Conservation (phyloP, 805 yeast genomes). For the Tetrapisispora arboricola region DNA sequence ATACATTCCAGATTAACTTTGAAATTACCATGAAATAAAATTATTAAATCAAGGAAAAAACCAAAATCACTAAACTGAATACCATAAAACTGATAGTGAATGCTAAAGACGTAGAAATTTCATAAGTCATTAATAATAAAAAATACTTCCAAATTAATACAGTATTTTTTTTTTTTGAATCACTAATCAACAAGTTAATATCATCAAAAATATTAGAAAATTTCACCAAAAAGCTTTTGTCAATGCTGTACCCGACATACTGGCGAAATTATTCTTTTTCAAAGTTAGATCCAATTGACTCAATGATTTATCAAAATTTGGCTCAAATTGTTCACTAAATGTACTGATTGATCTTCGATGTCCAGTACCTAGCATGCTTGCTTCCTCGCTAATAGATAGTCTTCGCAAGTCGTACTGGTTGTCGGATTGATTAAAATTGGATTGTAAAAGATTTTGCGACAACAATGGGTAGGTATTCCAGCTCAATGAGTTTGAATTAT, state of each 20-base stretch:
- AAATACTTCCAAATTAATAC: background rate
- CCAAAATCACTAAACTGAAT: background rate
- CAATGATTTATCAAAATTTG: slow-evolving; percentile 23
- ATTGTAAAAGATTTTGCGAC: background rate
- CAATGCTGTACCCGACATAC: background rate
- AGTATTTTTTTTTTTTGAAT: too few relatives aligned
- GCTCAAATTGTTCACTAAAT: slow-evolving; percentile 19
- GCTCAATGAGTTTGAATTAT: background rate
- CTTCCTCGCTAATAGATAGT: background rate
- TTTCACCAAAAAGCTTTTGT: slow-evolving; percentile 1
- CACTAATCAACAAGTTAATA: background rate
- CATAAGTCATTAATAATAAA: slow-evolving; percentile 1
- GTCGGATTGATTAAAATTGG: background rate
- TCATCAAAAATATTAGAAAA: background rate
- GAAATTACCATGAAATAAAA: too few relatives aligned
- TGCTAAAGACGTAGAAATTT: background rate
- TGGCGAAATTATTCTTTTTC: slow-evolving; percentile 1
- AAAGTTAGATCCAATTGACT: slow-evolving; percentile 22
- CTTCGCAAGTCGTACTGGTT: background rate
- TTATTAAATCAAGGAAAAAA: too few relatives aligned
- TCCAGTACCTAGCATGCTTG: background rate
- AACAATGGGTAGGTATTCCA: background rate
- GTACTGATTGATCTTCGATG: slow-evolving; percentile 4
- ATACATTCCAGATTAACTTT: too few relatives aligned
- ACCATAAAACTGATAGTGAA: background rate